Evolutionary conservation across 2,329 filamentous ascomycete species (phyloP), one percentile per base, ranked within the genome.

Genomic region (Cadophora malorum): DNA sequence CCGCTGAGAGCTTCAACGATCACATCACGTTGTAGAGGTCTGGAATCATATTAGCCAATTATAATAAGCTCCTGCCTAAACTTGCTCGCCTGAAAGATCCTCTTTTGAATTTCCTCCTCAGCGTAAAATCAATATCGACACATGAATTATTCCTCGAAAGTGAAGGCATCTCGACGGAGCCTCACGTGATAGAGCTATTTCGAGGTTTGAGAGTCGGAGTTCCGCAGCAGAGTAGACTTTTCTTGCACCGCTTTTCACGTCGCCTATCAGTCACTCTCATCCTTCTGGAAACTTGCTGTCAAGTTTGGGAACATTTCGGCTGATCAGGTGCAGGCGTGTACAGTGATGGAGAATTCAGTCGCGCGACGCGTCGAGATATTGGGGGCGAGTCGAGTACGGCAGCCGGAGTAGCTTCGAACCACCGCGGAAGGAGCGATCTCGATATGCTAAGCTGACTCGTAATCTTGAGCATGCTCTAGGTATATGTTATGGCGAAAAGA

Each of bases 1-100:
- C 93, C 91, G 66, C 91, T 88, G 9, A 97, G 84, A 2, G 92
- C 92, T 8, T 93, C 91, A 67, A 86, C 84, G 65, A 98, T 95
- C 66, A 97, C 94, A 76, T 98, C 94, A 68, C 92, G 88, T 77
- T 97, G 95, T 47, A 92, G 83, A 12, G 94, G 93, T 74, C 93
- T 94, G 69, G 21, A 69, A 52, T n/a, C 10, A 31, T 14, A 28
- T 74, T 16, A 76, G 67, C 66, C 33, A 10, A 16, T 19, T 21
- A 33, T 16, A 16, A 5, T n/a, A 10, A 4, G 1, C 31, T 5
- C 12, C 19, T 16, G 10, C 23, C 58, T n/a, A n/a, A 33, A 9
- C 7, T 41, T 31, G 28, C 21, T 64, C 77, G 92, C 89, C 92
- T 87, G 76, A 95, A 94, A n/a, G 84, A 81, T 14, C 84, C 80